Conservation (phyloP, 352 stramenopile species). For the Phytophthora aleatoria region DNA sequence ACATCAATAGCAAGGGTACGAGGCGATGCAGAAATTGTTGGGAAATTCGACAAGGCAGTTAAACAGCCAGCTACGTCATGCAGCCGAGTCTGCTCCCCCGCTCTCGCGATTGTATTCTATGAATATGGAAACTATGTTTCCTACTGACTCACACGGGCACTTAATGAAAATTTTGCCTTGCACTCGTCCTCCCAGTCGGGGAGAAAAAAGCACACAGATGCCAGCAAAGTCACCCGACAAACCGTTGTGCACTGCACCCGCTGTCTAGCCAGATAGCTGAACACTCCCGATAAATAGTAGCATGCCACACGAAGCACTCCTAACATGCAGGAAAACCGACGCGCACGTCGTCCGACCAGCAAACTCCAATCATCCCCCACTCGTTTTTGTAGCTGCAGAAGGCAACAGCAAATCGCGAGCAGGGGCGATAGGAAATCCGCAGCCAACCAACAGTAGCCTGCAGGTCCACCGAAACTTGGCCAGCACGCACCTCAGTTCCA, state of each 20-base stretch:
- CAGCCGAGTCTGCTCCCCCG: constrained; percentile 19
- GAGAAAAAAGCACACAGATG: constrained; percentile 28
- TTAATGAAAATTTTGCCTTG: constrained; percentile 12
- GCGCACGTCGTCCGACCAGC: constrained; percentile 9
- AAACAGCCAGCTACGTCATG: constrained; percentile 32
- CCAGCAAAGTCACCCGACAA: constrained; percentile 14
- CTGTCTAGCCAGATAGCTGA: constrained; percentile 15
- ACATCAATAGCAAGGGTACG: too few relatives aligned
- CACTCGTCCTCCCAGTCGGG: constrained; percentile 30
- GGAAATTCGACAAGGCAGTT: constrained; percentile 12
- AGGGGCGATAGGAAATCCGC: constrained; percentile 13
- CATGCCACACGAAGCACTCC: constrained; percentile 35
- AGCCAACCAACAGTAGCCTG: constrained; percentile 24
- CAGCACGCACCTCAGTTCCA: constrained; percentile 10
- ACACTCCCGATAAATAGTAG: constrained; percentile 42
- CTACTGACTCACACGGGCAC: constrained; percentile 22
- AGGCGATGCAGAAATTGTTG: neutral
- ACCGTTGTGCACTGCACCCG: constrained; percentile 7
- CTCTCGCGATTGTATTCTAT: constrained; percentile 28
- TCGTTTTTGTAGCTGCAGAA: constrained; percentile 33
- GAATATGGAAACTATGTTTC: constrained; percentile 25
- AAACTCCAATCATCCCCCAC: constrained; percentile 10
- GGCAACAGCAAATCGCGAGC: constrained; percentile 33
- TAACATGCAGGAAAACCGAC: constrained; percentile 28
- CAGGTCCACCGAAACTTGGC: constrained; percentile 35